Base-by-base conservation (phyloP, 1,284 basidiomycete genomes). In the Omphalotus olearius region DNA sequence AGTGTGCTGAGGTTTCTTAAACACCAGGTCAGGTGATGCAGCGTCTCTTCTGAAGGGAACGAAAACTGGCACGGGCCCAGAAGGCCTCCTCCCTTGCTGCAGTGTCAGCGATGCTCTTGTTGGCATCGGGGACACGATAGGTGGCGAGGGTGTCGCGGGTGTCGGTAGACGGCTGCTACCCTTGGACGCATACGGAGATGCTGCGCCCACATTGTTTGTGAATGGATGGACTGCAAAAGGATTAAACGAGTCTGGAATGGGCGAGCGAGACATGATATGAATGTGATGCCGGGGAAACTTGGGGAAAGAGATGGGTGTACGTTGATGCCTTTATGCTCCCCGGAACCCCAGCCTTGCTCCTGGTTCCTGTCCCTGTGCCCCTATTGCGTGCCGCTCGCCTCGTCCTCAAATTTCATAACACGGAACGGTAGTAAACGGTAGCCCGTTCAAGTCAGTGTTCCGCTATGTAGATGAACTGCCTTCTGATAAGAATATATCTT, bases 201-300 rank as follows among this genome's bases (percentile, higher is more conserved):
- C 56, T 40, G 78, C 58, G 36, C 76, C 75, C 50, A 74, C 76
- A 62, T 67, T 73, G 63, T 82, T 80, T 25, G 80, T 83, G 73
- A 83, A 84, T 13, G 79, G 79, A 63, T 84, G 79, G 26, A 69
- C 73, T 16, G 74, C 77, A 59, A 78, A 78, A 30, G 80, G 80
- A 68, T 83, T 70, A 61, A 83, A 83, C 25, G 74, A 74, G 25
- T 70, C 65, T 58, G 76, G 68, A 39, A 40, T 7, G 7, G 70
- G 58, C 46, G 67, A 65, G 26, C 59, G 63, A 3, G 63, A 36
- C 69, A 69, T 72, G 46, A 38, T 50, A 41, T 36, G 35, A 48
- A 39, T 38, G 38, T 47, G 17, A 11, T 25, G 25, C n/a, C 11
- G 17, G 16, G 35, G 25, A n/a, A 41, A 28, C 14, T 6, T 26